Evolutionary conservation across 768 basidiomycete genomes (phyloP).

Genomic region (Leccinellum luteum): DNA sequence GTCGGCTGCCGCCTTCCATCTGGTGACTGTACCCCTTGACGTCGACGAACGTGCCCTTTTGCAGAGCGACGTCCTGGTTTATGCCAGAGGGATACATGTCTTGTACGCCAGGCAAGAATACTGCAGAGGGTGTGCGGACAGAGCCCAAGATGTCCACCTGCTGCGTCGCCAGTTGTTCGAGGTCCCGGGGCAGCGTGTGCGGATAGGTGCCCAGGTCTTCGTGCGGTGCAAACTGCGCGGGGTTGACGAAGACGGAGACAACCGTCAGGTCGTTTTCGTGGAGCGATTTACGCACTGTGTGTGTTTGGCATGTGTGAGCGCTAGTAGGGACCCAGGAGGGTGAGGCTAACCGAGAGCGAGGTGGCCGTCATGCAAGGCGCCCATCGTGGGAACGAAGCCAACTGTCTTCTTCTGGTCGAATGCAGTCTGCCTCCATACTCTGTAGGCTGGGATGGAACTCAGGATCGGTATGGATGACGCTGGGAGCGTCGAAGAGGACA

Average conservation of each 20-base stretch:
- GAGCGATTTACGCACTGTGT: slow-evolving; percentile 72
- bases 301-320: not conserved
- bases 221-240: slow-evolving; percentile 93
- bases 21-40: slow-evolving; percentile 88
- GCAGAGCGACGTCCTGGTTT: slow-evolving; percentile 64
- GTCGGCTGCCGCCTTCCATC: slow-evolving; percentile 88
- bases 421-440: slow-evolving; percentile 72
- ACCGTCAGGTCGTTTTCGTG: slow-evolving; percentile 81
- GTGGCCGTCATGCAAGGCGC: slow-evolving; percentile 93
- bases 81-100: slow-evolving; percentile 97
- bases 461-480: slow-evolving; percentile 45
- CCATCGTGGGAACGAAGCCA: slow-evolving; percentile 98
- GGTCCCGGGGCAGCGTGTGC: slow-evolving; percentile 75
- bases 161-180: slow-evolving; percentile 53
- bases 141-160: slow-evolving; percentile 26
- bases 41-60: slow-evolving; percentile 89
- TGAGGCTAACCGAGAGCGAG: slow-evolving; percentile 72
- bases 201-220: slow-evolving; percentile 94
- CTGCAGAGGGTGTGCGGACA: slow-evolving; percentile 52
- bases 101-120: slow-evolving; percentile 75
- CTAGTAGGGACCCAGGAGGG: slow-evolving; percentile 17
- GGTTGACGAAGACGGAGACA: slow-evolving; percentile 96
- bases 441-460: slow-evolving; percentile 56
- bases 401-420: slow-evolving; percentile 62
- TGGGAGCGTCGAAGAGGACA: slow-evolving; percentile 26